Conservation (phyloP, 2,329 filamentous ascomycete genomes). For the Ophioceras dolichostomum region DNA sequence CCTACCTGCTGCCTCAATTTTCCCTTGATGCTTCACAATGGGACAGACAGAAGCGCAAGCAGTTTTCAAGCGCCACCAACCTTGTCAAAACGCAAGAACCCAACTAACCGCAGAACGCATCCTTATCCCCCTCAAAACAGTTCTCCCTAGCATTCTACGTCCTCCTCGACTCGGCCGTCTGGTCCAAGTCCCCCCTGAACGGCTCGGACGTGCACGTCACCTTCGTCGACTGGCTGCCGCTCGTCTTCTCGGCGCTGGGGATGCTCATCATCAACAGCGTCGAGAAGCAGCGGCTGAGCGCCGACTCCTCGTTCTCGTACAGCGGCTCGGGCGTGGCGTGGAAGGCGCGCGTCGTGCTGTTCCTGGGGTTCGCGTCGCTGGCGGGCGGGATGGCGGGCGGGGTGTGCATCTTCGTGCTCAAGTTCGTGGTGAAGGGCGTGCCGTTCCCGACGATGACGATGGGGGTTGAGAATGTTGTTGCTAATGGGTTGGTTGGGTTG, state of each 20-base stretch:
- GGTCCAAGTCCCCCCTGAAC: conserved; percentile 50
- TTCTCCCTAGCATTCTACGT: conserved; percentile 59
- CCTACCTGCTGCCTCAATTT: too few species aligned
- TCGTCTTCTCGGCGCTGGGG: conserved; percentile 53
- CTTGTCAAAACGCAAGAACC: too few species aligned
- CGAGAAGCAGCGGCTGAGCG: conserved; percentile 52
- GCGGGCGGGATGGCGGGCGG: conserved; percentile 58
- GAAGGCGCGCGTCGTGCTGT: conserved; percentile 57
- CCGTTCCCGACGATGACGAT: conserved; percentile 49
- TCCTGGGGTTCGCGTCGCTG: conserved; percentile 52
- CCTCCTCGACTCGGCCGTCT: conserved; percentile 55
- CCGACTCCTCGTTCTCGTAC: conserved; percentile 47
- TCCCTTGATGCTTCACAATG: too few species aligned
- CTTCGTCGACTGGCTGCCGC: conserved; percentile 58
- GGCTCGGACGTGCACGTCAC: conserved; percentile 49
- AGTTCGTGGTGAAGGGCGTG: conserved; percentile 46
- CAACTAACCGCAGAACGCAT: too few species aligned
- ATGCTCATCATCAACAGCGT: conserved; percentile 63
- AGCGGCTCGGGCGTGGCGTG: conserved; percentile 41
- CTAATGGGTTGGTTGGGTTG: conserved; percentile 50
- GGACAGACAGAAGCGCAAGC: too few species aligned
- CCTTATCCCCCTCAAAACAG: conserved; percentile 19
- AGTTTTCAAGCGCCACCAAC: too few species aligned
- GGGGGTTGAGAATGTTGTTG: conserved; percentile 54
- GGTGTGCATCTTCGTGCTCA: conserved; percentile 56